Conservation (phyloP, 2,329 filamentous ascomycete species). For the Scytalidium lignicola region DNA sequence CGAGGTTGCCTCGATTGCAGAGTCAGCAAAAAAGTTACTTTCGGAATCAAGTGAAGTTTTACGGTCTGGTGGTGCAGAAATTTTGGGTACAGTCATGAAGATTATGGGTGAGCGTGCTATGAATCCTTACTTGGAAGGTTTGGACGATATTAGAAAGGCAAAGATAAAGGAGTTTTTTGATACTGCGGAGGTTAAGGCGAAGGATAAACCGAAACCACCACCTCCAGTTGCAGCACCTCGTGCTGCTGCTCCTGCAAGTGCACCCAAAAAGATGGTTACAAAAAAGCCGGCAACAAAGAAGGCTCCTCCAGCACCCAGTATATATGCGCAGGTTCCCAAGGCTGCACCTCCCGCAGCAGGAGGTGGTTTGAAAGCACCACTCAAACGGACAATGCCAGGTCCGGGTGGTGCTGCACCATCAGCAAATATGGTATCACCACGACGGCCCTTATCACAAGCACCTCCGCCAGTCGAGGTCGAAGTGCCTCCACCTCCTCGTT, state of each 20-base stretch:
- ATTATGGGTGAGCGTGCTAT: conserved; percentile 96
- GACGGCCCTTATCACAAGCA: conserved; percentile 41
- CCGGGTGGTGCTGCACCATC: conserved; percentile 35
- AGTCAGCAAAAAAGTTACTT: conserved; percentile 81
- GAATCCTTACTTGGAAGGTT: conserved; percentile 83
- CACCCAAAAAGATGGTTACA: conserved; percentile 38
- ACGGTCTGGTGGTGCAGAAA: conserved; percentile 84
- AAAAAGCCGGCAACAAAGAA: conserved; percentile 41
- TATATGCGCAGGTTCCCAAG: conserved; percentile 50
- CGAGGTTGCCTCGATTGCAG: conserved; percentile 81
- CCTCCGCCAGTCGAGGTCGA: conserved; percentile 39
- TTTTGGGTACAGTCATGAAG: conserved; percentile 94
- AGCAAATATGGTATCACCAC: conserved; percentile 38
- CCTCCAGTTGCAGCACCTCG: conserved; percentile 56
- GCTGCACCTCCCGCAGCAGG: conserved; percentile 24
- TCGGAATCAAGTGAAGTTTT: conserved; percentile 83
- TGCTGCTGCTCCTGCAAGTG: conserved; percentile 38
- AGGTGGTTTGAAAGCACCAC: conserved; percentile 52
- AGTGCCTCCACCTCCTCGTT: conserved; percentile 24
- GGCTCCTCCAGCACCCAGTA: conserved; percentile 36
- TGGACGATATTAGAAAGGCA: conserved; percentile 91
- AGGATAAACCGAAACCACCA: conserved; percentile 82
- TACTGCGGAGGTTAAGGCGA: conserved; percentile 76
- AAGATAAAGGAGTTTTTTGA: conserved; percentile 94
- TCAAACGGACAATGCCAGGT: conserved; percentile 47